phyloP scores from a whole-genome alignment of 2,329 filamentous ascomycete species.

The Aspergillus sojae region DNA sequence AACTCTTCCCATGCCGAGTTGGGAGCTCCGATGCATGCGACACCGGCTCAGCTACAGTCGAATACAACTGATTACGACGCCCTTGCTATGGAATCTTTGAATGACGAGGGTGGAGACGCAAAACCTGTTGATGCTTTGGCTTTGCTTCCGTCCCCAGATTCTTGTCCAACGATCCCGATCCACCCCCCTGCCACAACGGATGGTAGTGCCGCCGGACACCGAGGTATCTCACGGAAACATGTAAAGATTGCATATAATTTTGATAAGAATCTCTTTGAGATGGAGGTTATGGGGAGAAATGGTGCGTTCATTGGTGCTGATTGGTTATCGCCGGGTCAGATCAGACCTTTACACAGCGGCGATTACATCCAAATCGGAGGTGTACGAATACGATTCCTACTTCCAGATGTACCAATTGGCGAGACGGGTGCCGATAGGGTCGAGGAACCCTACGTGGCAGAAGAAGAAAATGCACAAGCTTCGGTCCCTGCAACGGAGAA shows the following conservation, averaged over 20 bases:
- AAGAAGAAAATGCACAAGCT: conserved; percentile 35
- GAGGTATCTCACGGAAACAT: conserved; percentile 64
- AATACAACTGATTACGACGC: conserved; percentile 49
- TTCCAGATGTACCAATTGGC: conserved; percentile 55
- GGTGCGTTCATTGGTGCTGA: conserved; percentile 59
- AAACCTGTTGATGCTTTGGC: conserved; percentile 51
- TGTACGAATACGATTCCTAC: conserved; percentile 59
- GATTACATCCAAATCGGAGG: conserved; percentile 62
- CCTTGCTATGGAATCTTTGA: conserved; percentile 48
- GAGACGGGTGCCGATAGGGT: conserved; percentile 52
- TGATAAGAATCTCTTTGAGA: conserved; percentile 58
- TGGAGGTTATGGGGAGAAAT: conserved; percentile 62
- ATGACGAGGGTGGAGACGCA: conserved; percentile 38
- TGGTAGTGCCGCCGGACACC: conserved; percentile 53
- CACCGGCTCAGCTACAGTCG: conserved; percentile 41
- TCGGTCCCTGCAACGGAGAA: conserved; percentile 44
- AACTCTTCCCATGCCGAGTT: conserved; percentile 51
- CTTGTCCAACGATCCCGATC: conserved; percentile 62
- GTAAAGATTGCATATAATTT: conserved; percentile 64
- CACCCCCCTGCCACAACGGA: conserved; percentile 56
- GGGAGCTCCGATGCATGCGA: conserved; percentile 37
- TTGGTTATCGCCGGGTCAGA: conserved; percentile 50
- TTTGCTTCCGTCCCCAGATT: conserved; percentile 53
- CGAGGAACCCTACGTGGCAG: conserved; percentile 43
- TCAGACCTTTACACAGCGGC: conserved; percentile 56